These are phyloP conservation scores for Excoecaria agallocha DNA, from an alignment of 345 rosid genomes.

Conservation along the genomic window DNA sequence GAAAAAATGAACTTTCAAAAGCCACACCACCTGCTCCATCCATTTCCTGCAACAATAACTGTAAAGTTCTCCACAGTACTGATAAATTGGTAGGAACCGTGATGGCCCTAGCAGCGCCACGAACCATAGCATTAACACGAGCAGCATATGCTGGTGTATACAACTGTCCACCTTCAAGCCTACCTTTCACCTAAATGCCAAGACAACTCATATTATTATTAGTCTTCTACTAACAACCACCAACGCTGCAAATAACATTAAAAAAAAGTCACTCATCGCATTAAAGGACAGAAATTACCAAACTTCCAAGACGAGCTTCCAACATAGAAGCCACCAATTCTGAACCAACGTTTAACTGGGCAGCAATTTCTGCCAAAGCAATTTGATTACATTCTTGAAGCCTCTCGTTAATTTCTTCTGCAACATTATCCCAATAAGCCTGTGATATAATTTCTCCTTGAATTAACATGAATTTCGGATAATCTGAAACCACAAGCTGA, in stretches of 20 bases:
- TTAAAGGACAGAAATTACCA: constrained; percentile 42
- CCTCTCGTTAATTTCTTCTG: too few relatives aligned
- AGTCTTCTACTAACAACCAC: constrained; percentile 2
- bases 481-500: too few relatives aligned
- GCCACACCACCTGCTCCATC: constrained; percentile 84
- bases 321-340: constrained; percentile 74
- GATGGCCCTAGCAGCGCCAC: constrained; percentile 88
- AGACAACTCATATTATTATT: constrained; percentile 9
- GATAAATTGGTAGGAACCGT: constrained; percentile 84
- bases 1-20: too few relatives aligned
- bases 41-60: constrained; percentile 81
- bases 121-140: constrained; percentile 89
- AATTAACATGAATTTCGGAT: too few relatives aligned
- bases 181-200: constrained; percentile 98
- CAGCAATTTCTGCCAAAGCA: too few relatives aligned
- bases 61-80: constrained; percentile 68
- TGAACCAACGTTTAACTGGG: constrained; percentile 83
- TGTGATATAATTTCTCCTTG: too few relatives aligned
- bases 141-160: constrained; percentile 95
- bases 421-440: too few relatives aligned
- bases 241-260: too few relatives aligned
- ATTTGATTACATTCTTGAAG: too few relatives aligned
- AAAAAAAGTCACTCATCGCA: background rate
- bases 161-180: constrained; percentile 96
- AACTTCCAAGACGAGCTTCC: constrained; percentile 87